A percentile compares a stretch with the other conserved stretches of the same genome.
Evolutionary conservation across 2,329 filamentous ascomycete genomes (phyloP).

Genomic region (Alternaria ventricosa): DNA sequence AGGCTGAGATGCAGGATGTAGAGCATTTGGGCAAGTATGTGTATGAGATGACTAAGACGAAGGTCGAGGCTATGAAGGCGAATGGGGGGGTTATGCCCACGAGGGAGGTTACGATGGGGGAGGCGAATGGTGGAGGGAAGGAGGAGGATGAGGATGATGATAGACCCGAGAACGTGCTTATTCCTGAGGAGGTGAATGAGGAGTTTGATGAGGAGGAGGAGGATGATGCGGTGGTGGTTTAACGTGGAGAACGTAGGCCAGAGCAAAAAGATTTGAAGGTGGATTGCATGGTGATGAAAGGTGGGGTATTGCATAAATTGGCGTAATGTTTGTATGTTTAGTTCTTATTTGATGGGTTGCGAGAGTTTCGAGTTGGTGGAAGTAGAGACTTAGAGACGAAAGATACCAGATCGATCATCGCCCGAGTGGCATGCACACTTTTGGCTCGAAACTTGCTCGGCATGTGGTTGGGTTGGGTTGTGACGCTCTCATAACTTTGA

Average conservation of each 20-base stretch:
- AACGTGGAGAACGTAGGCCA: no score
- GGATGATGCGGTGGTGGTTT: constrained; percentile 1
- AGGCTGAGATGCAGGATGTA: constrained; percentile 81
- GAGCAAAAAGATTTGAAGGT: background rate
- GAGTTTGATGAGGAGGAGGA: constrained; percentile 9
- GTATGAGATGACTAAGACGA: constrained; percentile 88
- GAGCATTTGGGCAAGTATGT: constrained; percentile 97
- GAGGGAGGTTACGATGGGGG: constrained; percentile 45
- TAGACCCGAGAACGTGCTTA: constrained; percentile 40
- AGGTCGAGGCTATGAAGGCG: constrained; percentile 64
- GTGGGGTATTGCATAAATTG: background rate
- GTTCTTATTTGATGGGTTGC: background rate
- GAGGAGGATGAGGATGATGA: constrained; percentile 32
- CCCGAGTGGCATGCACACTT: background rate
- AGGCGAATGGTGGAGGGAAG: constrained; percentile 32
- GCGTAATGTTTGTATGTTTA: background rate
- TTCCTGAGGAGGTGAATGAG: constrained; percentile 17
- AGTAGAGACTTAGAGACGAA: background rate
- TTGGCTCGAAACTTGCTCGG: fast-evolving
- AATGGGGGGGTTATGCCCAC: constrained; percentile 45
- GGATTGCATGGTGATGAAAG: background rate
- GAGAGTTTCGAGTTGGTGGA: background rate
- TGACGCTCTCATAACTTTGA: background rate
- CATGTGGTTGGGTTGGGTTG: fast-evolving
- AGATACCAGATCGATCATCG: background rate